These are phyloP conservation scores for Saprolegnia diclina DNA, from an alignment of 352 stramenopile species.

Conservation along the genomic window DNA sequence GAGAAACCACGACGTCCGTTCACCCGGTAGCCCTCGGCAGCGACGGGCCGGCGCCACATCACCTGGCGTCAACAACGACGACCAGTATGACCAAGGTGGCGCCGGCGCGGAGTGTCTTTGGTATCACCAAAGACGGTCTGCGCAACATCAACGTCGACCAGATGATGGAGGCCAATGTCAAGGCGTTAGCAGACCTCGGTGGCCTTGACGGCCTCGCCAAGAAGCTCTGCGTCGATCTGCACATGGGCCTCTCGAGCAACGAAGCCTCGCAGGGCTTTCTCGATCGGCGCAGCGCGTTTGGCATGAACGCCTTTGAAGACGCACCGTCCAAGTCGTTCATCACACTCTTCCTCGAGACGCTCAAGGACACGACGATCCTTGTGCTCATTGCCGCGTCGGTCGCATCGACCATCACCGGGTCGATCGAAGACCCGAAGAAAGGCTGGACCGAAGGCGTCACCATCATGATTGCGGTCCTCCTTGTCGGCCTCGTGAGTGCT, in stretches of 20 bases:
- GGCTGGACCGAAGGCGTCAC: slow-evolving; percentile 94
- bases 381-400: slow-evolving; percentile 84
- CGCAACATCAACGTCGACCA: slow-evolving; percentile 67
- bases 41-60: slow-evolving; percentile 7
- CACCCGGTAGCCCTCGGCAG: background rate
- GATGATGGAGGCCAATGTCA: slow-evolving; percentile 71
- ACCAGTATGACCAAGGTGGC: slow-evolving; percentile 55
- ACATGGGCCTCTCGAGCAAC: slow-evolving; percentile 51
- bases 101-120: slow-evolving; percentile 52
- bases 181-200: slow-evolving; percentile 53
- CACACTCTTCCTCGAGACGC: slow-evolving; percentile 76
- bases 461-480: slow-evolving; percentile 90
- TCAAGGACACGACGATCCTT: slow-evolving; percentile 87
- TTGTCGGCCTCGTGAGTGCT: slow-evolving; percentile 93
- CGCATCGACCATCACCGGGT: slow-evolving; percentile 75
- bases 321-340: slow-evolving; percentile 77
- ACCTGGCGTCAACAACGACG: background rate
- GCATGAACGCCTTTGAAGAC: slow-evolving; percentile 58
- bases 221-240: slow-evolving; percentile 62
- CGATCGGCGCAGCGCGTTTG: slow-evolving; percentile 51
- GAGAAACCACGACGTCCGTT: slow-evolving; percentile 9
- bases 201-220: slow-evolving; percentile 47
- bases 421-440: slow-evolving; percentile 65
- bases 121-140: slow-evolving; percentile 64
- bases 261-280: slow-evolving; percentile 56